Evolutionary conservation across 148 eudicot species (phyloP), one percentile per base, ranked within the genome.

Genomic region (Chenopodium formosanum): DNA sequence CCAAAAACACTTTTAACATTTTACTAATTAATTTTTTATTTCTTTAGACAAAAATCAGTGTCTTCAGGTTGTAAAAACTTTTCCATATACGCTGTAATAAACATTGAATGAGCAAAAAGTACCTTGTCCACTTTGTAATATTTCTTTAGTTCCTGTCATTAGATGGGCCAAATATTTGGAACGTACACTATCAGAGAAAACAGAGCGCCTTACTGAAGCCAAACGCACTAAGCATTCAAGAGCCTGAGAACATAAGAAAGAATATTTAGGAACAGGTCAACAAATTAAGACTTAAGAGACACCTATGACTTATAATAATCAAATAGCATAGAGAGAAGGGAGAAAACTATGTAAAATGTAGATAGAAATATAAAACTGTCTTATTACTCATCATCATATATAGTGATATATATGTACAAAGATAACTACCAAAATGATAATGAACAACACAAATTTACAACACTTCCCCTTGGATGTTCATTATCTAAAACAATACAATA

Each of bases 151-250:
- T 86, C 97, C 97, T 62, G 93, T 82, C 93, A 94, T 92, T 81
- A 94, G 79, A 85, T 92, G 95, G 77, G 92, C 89, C 85, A 94
- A 88, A 84, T 88, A 94, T 79, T 91, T 91, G 68, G 93, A 88
- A 12, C 97, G 94, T 52, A 84, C 83, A 65, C 75, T 79, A 58
- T 94, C 97, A 74, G 90, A 89, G 78, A 94, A 94, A 70, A 94
- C 82, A 52, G 97, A 92, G 68, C 97, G 92, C 84, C 97, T 89
- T 40, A 92, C 93, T 20, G 97, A 94, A 84, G 92, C 97, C 88
- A 94, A 82, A 50, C 97, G 90, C 50, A 92, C 95, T 83, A 94
- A 87, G 88, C 97, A 94, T 84, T 94, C 97, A 84, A 94, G 86
- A 82, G 97, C 91, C 97, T 94, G 85, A 70, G 40, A 56, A 81